Evolutionary conservation across 2,329 filamentous ascomycete genomes (phyloP), one percentile per base, ranked within the genome.

Genomic region (Phaeosphaeriaceae sp.): DNA sequence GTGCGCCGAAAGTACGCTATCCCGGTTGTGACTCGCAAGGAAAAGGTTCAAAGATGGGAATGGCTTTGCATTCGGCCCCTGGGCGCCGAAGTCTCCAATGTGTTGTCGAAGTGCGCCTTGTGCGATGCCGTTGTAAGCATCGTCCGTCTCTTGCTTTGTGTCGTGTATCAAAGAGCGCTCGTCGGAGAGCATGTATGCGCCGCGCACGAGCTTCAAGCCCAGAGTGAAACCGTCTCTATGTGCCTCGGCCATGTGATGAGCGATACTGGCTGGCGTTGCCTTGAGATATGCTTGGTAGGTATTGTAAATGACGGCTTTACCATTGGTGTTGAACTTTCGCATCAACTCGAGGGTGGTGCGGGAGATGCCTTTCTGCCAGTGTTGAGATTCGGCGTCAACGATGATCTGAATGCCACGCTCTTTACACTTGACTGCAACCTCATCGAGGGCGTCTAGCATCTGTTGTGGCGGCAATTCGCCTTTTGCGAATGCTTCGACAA

Each of bases 21-120:
- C 85, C 51, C 86, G 86, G 71, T 97, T 97, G 79, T 97, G 93
- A 2, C 89, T 90, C 2, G 92, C 93, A 11, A 97, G 82, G 20
- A 96, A 87, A 19, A 96, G 77, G 53, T 84, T 80, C 40, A 85
- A 75, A 17, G 80, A 72, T 0, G 78, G 76, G 59, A 84, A 73
- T 0, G 64, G 70, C 13, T 60, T 64, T 15, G 66, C 56, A 13
- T 56, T 50, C 2, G 59, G 19, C 10, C 55, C 55, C 1, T 51
- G 44, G 1, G 44, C 54, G 15, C 69, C 71, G 21, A 69, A 74
- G 7, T 60, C 53, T 15, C 65, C 66, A 3, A 73, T 65, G 7
- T 72, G 67, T 31, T 67, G 70, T n/a, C 66, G 64, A 7, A 75
- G 63, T 10, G 67, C 70, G 84, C 85, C 56, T 86, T 85, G 1